Evolutionary conservation across 2,329 filamentous ascomycete species (phyloP).

Genomic region (Laburnicola sp.): DNA sequence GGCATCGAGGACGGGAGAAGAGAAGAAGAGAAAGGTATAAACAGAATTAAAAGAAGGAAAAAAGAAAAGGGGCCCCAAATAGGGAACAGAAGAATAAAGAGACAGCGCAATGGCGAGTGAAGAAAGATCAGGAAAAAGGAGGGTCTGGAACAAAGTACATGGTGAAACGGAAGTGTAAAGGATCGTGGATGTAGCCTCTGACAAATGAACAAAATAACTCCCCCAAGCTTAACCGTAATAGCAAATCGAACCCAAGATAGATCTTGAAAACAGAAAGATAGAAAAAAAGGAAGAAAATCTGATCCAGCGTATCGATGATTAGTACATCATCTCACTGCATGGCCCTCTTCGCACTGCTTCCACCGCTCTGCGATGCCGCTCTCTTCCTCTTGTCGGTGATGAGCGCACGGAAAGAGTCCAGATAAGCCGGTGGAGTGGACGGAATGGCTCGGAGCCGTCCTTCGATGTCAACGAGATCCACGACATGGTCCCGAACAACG

Average conservation of each 20-base stretch:
- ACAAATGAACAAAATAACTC: neutral
- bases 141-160: neutral
- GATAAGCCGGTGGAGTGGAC: slow-evolving; percentile 28
- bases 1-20: neutral
- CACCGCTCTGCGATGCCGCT: slow-evolving; percentile 32
- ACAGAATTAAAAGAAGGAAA: neutral
- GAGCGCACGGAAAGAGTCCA: slow-evolving; percentile 31
- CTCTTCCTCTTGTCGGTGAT: slow-evolving; percentile 40
- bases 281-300: slow-evolving; percentile 1
- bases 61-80: too few relatives aligned
- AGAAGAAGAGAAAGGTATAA: neutral
- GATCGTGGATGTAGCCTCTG: neutral
- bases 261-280: neutral
- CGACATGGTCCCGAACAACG: slow-evolving; percentile 37
- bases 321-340: slow-evolving; percentile 22
- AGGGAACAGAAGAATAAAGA: neutral
- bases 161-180: neutral
- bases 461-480: slow-evolving; percentile 30
- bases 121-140: neutral
- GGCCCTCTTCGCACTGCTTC: slow-evolving; percentile 35
- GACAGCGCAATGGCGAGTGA: neutral
- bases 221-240: neutral
- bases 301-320: neutral
- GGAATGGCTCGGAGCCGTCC: slow-evolving; percentile 26
- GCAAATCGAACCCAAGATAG: neutral